Percentiles rank a stretch among this genome's conserved stretches.
These are phyloP conservation scores for Acrocalymma vagum DNA, from an alignment of 2,329 filamentous ascomycete species.

Conservation along the genomic window DNA sequence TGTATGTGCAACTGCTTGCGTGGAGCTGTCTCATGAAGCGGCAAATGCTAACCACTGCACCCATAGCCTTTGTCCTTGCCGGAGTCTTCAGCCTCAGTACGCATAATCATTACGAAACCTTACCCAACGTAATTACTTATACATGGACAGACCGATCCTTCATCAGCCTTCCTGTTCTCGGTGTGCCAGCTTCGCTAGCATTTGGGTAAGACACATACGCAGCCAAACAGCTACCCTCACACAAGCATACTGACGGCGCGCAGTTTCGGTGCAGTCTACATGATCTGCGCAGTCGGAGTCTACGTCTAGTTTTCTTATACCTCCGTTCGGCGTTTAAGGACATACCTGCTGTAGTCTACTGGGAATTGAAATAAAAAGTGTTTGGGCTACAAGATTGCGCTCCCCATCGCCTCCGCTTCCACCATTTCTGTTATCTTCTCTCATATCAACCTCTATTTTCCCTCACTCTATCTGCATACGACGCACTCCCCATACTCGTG, in stretches of 20 bases:
- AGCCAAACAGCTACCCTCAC: slow-evolving; percentile 1
- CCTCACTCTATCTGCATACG: slow-evolving; percentile 3
- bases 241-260: slow-evolving; percentile 11
- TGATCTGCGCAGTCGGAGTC: slow-evolving; percentile 98
- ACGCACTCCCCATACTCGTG: slow-evolving; percentile 2
- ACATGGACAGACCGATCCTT: slow-evolving; percentile 81
- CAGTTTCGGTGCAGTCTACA: slow-evolving; percentile 94
- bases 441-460: slow-evolving; percentile 7
- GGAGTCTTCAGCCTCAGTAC: slow-evolving; percentile 88
- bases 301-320: slow-evolving; percentile 75
- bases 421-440: slow-evolving; percentile 16
- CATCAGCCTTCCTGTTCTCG: slow-evolving; percentile 77
- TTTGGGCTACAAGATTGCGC: slow-evolving; percentile 34
- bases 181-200: slow-evolving; percentile 85
- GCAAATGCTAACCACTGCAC: slow-evolving; percentile 35
- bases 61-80: slow-evolving; percentile 70
- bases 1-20: slow-evolving; percentile 55
- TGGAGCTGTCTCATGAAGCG: slow-evolving; percentile 10
- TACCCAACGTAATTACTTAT: slow-evolving; percentile 55
- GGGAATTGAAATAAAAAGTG: slow-evolving; percentile 48
- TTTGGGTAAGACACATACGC: slow-evolving; percentile 74
- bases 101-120: slow-evolving; percentile 18
- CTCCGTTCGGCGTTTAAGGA: slow-evolving; percentile 37
- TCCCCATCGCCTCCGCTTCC: slow-evolving; percentile 20
- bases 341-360: slow-evolving; percentile 43